A percentile compares a stretch with the other conserved stretches of the same genome.
Evolutionary conservation across 257 asterid species (phyloP).

Genomic region (Nicotiana benthamiana): DNA sequence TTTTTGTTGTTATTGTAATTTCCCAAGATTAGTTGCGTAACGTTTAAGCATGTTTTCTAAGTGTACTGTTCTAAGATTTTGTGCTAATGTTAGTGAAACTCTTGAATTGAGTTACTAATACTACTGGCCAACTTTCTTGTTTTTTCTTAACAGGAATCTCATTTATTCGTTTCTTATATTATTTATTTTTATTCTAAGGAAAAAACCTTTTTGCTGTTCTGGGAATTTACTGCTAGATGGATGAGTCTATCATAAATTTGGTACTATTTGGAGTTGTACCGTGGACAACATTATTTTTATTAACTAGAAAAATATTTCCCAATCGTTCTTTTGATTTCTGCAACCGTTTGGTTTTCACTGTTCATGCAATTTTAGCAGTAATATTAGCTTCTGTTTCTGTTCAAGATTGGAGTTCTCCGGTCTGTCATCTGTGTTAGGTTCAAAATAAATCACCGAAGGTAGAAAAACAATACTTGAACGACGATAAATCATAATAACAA

Average conservation of each 20-base stretch:
- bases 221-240: slow-evolving; percentile 26
- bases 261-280: slow-evolving; percentile 35
- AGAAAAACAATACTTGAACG: too few relatives aligned
- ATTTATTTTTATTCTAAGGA: background rate
- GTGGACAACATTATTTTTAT: slow-evolving; percentile 54
- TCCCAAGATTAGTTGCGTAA: slow-evolving; percentile 33
- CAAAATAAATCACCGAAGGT: too few relatives aligned
- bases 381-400: slow-evolving; percentile 50
- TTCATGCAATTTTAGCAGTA: slow-evolving; percentile 54
- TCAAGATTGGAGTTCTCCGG: slow-evolving; percentile 69
- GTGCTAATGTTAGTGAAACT: too few relatives aligned
- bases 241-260: slow-evolving; percentile 33
- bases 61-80: too few relatives aligned
- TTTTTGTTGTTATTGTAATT: too few relatives aligned
- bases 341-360: slow-evolving; percentile 63
- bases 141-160: background rate
- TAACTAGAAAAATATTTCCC: slow-evolving; percentile 25
- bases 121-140: background rate
- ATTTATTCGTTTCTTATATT: background rate
- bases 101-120: background rate
- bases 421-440: slow-evolving; percentile 24
- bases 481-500: too few relatives aligned
- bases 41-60: too few relatives aligned
- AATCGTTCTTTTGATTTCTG: slow-evolving; percentile 66
- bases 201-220: background rate